Evolutionary conservation across 345 rosid genomes (phyloP).

Genomic region (Ricinus communis): DNA sequence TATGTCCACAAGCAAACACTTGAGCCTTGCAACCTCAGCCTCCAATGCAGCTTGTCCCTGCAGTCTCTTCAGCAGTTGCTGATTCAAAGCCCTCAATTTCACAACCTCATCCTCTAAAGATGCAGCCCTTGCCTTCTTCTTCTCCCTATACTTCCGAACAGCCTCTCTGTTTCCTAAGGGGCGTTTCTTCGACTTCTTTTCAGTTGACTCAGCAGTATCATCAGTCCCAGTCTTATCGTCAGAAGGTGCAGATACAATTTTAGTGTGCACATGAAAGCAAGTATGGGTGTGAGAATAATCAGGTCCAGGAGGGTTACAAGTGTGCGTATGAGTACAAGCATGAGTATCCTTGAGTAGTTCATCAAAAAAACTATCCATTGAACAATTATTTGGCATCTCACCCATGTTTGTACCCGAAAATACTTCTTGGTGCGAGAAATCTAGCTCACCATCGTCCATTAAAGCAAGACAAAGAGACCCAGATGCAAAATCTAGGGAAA

Average conservation of each 20-base stretch:
- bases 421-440: conserved; percentile 76
- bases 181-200: conserved; percentile 64
- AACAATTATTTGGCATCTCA: conserved; percentile 61
- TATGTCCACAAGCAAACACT: conserved; percentile 94
- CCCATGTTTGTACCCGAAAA: conserved; percentile 54
- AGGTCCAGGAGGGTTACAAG: conserved; percentile 91
- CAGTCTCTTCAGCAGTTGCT: conserved; percentile 79
- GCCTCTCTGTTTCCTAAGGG: conserved; percentile 86
- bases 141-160: conserved; percentile 93
- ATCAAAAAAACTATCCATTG: conserved; percentile 73
- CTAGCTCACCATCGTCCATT: conserved; percentile 97
- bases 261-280: conserved; percentile 90
- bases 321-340: conserved; percentile 93
- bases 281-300: conserved; percentile 87
- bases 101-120: conserved; percentile 86
- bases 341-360: conserved; percentile 56
- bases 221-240: conserved; percentile 71
- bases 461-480: neutral
- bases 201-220: conserved; percentile 73
- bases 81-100: conserved; percentile 70
- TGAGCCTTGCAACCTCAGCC: conserved; percentile 84
- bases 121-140: conserved; percentile 94
- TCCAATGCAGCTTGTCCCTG: conserved; percentile 89
- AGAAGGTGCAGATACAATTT: conserved; percentile 53
- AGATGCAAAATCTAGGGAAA: neutral